Evolutionary conservation across 148 eudicot species (phyloP).

Genomic region (Mesembryanthemum crystallinum): DNA sequence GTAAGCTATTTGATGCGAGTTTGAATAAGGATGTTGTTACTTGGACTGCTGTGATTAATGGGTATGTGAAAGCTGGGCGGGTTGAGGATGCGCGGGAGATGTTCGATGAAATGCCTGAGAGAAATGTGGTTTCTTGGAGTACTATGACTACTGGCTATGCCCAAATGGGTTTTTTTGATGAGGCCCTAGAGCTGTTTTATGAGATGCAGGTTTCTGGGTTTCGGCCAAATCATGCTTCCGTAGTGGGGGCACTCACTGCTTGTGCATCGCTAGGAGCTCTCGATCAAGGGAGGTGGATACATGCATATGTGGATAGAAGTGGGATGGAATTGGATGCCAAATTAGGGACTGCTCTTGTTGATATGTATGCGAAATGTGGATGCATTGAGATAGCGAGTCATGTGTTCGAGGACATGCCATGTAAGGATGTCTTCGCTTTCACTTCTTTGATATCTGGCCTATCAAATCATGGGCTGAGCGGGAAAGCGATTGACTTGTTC

Average conservation of each 20-base stretch:
- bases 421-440: conserved; percentile 48
- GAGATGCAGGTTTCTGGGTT: conserved; percentile 52
- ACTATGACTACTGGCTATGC: conserved; percentile 62
- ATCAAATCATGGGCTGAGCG: conserved; percentile 58
- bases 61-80: conserved; percentile 54
- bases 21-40: conserved; percentile 53
- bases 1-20: conserved; percentile 47
- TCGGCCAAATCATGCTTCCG: conserved; percentile 48
- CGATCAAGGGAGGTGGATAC: conserved; percentile 77
- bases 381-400: conserved; percentile 46
- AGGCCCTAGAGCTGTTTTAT: conserved; percentile 53
- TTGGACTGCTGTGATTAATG: conserved; percentile 73
- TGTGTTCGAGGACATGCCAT: conserved; percentile 52
- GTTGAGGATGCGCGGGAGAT: conserved; percentile 43
- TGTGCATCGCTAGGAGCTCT: conserved; percentile 64
- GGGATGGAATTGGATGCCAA: conserved; percentile 44
- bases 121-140: conserved; percentile 70
- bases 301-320: conserved; percentile 41
- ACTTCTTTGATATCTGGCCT: conserved; percentile 70
- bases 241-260: conserved; percentile 63
- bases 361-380: conserved; percentile 77
- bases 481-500: conserved; percentile 43
- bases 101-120: conserved; percentile 76
- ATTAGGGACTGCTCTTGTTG: conserved; percentile 66
- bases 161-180: conserved; percentile 47